Evolutionary conservation across 139 green algal species (phyloP).

Genomic region (Chlorella sp.): DNA sequence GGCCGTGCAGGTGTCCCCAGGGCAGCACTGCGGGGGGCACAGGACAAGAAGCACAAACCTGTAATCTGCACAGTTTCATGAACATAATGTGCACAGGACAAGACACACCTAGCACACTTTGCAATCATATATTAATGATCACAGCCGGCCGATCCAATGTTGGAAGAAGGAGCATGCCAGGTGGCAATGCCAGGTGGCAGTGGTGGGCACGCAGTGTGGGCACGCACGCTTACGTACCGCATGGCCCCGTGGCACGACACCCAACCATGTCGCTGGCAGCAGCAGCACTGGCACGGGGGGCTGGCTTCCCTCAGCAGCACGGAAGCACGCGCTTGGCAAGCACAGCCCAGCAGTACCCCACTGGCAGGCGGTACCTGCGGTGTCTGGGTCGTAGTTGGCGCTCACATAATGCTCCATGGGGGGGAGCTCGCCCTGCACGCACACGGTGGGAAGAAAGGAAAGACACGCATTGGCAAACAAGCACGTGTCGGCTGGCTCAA

Average conservation of each 20-base stretch:
- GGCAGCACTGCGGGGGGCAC: slow-evolving; percentile 24
- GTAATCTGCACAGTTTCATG: too few relatives aligned
- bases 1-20: slow-evolving; percentile 51
- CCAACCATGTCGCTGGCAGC: neutral
- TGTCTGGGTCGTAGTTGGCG: slow-evolving; percentile 14
- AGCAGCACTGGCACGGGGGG: neutral
- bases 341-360: neutral
- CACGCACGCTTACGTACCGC: neutral
- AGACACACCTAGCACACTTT: too few relatives aligned
- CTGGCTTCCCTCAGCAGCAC: neutral
- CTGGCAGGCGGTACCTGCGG: neutral
- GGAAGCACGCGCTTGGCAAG: neutral
- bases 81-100: too few relatives aligned
- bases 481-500: neutral
- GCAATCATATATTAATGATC: neutral
- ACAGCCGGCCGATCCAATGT: neutral
- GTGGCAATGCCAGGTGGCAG: neutral
- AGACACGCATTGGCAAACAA: neutral
- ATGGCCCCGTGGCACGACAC: neutral
- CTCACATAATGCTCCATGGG: slow-evolving; percentile 55
- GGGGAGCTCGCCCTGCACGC: slow-evolving; percentile 43
- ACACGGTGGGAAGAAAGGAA: neutral
- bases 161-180: neutral
- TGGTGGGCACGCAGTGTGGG: neutral
- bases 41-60: neutral